These are phyloP conservation scores for Mortierella claussenii DNA, from an alignment of 192 early-diverging fungal genomes.

Conservation along the genomic window DNA sequence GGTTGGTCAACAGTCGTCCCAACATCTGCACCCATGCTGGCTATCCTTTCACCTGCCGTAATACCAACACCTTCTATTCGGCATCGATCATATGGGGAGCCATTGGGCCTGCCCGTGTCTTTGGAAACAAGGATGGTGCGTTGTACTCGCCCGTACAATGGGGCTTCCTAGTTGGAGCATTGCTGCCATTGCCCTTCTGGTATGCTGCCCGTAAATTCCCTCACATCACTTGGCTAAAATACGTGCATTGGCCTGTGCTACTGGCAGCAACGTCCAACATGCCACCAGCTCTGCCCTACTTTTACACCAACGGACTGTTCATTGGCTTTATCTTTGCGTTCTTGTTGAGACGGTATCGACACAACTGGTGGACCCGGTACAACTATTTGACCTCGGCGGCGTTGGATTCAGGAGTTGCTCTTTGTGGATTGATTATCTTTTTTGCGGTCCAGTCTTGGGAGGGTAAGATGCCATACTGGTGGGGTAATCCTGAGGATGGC, in stretches of 20 bases:
- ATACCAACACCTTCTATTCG: constrained; percentile 56
- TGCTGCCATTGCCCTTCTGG: constrained; percentile 26
- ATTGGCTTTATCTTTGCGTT: constrained; percentile 74
- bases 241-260: constrained; percentile 74
- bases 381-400: constrained; percentile 58
- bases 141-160: constrained; percentile 11
- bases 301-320: constrained; percentile 44
- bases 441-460: constrained; percentile 45
- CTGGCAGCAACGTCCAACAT: constrained; percentile 63
- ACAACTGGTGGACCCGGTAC: constrained; percentile 66
- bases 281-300: constrained; percentile 66
- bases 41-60: constrained; percentile 57
- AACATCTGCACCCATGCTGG: constrained; percentile 54
- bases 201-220: constrained; percentile 5
- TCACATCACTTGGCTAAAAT: constrained; percentile 53
- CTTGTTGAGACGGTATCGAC: constrained; percentile 67
- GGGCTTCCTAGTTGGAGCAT: constrained; percentile 33
- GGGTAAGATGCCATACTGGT: constrained; percentile 24
- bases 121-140: constrained; percentile 40
- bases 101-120: constrained; percentile 65
- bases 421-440: constrained; percentile 56
- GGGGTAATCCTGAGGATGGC: constrained; percentile 21
- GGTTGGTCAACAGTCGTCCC: constrained; percentile 27
- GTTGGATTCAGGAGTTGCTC: constrained; percentile 54
- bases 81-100: constrained; percentile 72